Conservation (phyloP, 2,329 filamentous ascomycete genomes). For the Stemphylium beticola region DNA sequence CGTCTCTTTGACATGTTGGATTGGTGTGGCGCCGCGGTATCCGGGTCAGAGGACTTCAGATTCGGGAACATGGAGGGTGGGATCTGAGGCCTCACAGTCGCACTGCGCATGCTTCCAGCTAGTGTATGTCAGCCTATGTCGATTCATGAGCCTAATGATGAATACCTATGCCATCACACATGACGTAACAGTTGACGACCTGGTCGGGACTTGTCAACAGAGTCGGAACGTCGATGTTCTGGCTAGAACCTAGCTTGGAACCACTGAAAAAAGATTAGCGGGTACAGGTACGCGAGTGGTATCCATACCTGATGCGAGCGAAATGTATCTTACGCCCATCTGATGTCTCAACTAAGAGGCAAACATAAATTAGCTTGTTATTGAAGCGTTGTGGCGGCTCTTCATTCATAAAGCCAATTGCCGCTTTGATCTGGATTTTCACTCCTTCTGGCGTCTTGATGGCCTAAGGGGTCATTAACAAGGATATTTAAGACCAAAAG, state of each 20-base stretch:
- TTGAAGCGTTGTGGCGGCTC: conserved; percentile 67
- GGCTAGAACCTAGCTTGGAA: conserved; percentile 66
- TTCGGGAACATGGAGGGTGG: conserved; percentile 53
- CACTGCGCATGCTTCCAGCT: conserved; percentile 64
- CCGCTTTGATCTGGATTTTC: conserved; percentile 67
- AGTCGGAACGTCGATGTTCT: conserved; percentile 66
- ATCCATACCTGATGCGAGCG: conserved; percentile 60
- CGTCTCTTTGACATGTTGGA: conserved; percentile 43
- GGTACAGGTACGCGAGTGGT: not conserved
- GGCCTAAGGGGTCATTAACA: conserved; percentile 15
- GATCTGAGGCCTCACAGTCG: conserved; percentile 59
- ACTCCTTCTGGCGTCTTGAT: conserved; percentile 50
- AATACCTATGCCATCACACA: conserved; percentile 82
- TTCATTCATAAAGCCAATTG: conserved; percentile 75
- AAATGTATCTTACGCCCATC: conserved; percentile 75
- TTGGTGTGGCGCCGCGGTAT: conserved; percentile 20
- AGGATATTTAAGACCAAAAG: not conserved
- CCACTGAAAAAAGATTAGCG: conserved; percentile 60
- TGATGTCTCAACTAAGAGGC: conserved; percentile 74
- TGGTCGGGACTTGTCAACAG: conserved; percentile 62
- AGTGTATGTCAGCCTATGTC: conserved; percentile 13
- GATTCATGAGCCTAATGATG: fast-evolving
- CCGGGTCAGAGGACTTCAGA: conserved; percentile 22
- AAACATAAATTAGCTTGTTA: conserved; percentile 70
- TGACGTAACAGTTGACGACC: conserved; percentile 70